phyloP scores from a whole-genome alignment of 129 eudicot species.

The Mikania micrantha region DNA sequence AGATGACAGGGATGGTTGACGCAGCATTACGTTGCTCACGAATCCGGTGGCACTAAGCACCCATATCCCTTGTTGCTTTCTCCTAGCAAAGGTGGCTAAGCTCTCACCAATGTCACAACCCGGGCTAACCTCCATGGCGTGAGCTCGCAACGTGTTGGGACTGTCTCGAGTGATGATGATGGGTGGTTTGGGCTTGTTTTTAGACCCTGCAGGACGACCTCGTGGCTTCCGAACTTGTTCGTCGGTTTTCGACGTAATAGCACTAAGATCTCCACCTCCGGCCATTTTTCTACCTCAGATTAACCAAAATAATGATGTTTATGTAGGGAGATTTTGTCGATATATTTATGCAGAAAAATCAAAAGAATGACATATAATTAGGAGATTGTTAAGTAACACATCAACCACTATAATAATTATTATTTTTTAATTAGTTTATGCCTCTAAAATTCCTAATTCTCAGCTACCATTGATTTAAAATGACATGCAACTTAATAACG shows the following conservation, averaged over 20 bases:
- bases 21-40: constrained; percentile 53
- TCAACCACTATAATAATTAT: constrained; percentile 4
- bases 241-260: neutral
- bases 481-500: neutral
- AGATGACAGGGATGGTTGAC: constrained; percentile 46
- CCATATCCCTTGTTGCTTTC: constrained; percentile 52
- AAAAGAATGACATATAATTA: constrained; percentile 54
- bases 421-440: constrained; percentile 12
- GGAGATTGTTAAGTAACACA: constrained; percentile 65
- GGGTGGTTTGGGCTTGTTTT: constrained; percentile 73
- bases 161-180: constrained; percentile 66
- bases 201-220: constrained; percentile 67
- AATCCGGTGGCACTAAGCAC: constrained; percentile 58
- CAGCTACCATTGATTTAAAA: constrained; percentile 22
- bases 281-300: constrained; percentile 26
- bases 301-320: constrained; percentile 13
- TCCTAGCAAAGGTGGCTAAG: constrained; percentile 47
- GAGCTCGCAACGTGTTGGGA: constrained; percentile 55
- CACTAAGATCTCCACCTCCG: constrained; percentile 25
- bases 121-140: constrained; percentile 64
- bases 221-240: constrained; percentile 50
- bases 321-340: constrained; percentile 37
- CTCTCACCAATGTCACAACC: constrained; percentile 59
- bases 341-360: constrained; percentile 31
- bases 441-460: constrained; percentile 37